phyloP scores from a whole-genome alignment of 192 early-diverging fungal genomes.

The Entomortierella parvispora region DNA sequence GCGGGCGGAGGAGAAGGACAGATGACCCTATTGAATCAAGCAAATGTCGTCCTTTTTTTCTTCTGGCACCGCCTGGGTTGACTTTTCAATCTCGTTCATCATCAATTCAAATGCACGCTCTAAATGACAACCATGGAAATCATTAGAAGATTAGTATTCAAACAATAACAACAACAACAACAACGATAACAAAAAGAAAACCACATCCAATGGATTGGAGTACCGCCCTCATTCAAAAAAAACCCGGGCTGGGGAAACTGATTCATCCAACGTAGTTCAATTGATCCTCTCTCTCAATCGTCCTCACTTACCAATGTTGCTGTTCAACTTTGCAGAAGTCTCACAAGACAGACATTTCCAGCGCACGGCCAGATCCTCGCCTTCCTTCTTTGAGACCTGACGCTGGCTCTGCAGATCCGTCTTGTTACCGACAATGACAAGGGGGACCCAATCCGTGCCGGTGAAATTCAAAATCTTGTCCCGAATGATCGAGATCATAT shows the following conservation, averaged over 20 bases:
- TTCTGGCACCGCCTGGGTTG: conserved; percentile 60
- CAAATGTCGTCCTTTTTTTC: conserved; percentile 52
- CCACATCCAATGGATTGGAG: too few species aligned
- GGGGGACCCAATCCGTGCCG: conserved; percentile 89
- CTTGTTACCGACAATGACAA: conserved; percentile 95
- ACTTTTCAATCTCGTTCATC: conserved; percentile 86
- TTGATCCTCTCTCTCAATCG: neutral
- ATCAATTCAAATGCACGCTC: conserved; percentile 81
- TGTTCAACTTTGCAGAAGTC: conserved; percentile 90
- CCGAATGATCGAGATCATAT: conserved; percentile 87
- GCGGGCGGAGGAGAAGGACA: too few species aligned
- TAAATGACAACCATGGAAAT: conserved; percentile 15
- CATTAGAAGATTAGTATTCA: neutral
- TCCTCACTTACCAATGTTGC: conserved; percentile 76
- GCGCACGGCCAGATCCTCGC: conserved; percentile 73
- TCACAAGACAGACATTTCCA: conserved; percentile 94
- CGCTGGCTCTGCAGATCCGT: conserved; percentile 82
- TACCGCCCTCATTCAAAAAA: too few species aligned
- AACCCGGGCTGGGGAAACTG: too few species aligned
- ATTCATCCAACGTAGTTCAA: neutral
- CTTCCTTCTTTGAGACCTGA: conserved; percentile 82
- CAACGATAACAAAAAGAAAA: neutral
- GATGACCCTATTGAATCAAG: neutral
- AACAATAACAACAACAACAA: neutral
- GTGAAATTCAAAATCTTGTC: conserved; percentile 95